Evolutionary conservation across 2,329 filamentous ascomycete species (phyloP).

Genomic region (Cladosporium halotolerans): DNA sequence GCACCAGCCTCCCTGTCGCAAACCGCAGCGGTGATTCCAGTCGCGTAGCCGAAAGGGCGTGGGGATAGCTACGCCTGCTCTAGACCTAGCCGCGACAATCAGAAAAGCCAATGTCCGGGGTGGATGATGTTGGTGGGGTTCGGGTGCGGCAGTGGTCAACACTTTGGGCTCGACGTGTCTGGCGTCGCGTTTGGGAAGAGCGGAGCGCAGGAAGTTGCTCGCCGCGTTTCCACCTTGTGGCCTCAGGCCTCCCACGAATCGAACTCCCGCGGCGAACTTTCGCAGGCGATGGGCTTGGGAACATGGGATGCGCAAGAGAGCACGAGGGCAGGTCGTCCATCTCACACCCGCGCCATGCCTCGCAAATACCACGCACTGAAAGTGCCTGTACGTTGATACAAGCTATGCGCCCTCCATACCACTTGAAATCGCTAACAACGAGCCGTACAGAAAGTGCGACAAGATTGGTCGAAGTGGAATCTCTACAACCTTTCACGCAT

Average conservation of each 20-base stretch:
- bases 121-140: neutral
- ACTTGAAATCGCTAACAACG: conserved; percentile 8
- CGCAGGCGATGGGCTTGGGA: neutral
- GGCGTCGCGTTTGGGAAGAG: neutral
- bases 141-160: neutral
- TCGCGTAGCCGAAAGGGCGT: too few species aligned
- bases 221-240: neutral
- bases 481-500: conserved; percentile 75
- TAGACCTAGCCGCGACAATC: too few species aligned
- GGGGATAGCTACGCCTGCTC: too few species aligned
- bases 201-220: too few species aligned
- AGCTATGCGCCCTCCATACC: neutral
- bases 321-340: neutral
- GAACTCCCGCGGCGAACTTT: neutral
- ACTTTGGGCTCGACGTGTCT: conserved; percentile 5
- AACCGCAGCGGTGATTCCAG: neutral
- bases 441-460: conserved; percentile 69
- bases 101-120: neutral
- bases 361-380: conserved; percentile 61
- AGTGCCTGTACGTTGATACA: conserved; percentile 23
- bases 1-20: conserved; percentile 6
- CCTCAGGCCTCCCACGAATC: neutral
- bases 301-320: conserved; percentile 1
- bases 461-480: conserved; percentile 97
- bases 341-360: conserved; percentile 18